Base-by-base conservation (phyloP, 495 filamentous ascomycete species). In the Apiosordaria backusii region DNA sequence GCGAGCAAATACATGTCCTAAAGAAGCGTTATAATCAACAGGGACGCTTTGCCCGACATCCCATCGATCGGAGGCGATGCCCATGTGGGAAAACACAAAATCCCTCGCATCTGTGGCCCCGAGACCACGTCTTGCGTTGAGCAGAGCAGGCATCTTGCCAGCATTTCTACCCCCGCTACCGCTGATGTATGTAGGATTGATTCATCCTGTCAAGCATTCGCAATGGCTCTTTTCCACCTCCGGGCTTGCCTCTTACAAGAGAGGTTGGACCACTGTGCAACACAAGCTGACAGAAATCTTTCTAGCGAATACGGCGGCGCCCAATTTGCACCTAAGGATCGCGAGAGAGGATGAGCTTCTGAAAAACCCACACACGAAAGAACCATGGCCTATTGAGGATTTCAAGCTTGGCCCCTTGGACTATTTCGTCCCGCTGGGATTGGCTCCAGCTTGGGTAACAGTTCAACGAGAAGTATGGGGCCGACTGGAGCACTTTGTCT, bases 371-470 rank as follows among this genome's bases (percentile, higher is more conserved):
- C 16, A 29, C 26, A n/a, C 57, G 22, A 29, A 26, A 29, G 57
- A 59, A 59, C 57, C 57, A 59, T 26, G 57, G 22, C 24, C 26
- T 59, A 10, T 27, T 29, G 57, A 59, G 57, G 9, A 59, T 59
- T 5, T 59, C 23, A 27, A 24, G 4, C 57, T 6, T 59, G 22
- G 23, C 23, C 16, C 22, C 57, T 27, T 25, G 23, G 18, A 55
- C 52, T 19, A 55, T 55, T 5, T 55, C 52, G 22, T 55, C 5
- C 0, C 52, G 52, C 19, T 25, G 26, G 13, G 23, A 15, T 25
- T 26, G 23, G 7, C 2, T 24, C 26, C 16, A 27, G 24, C 4
- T 25, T 21, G 22, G 57, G 15, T 59, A 25, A 6, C 25, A 4
- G 23, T 59, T 59, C 57, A 26, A 10, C 6, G 57, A 59, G 0